Conservation (phyloP, 257 asterid species). For the Solanum ahanhuiri region DNA sequence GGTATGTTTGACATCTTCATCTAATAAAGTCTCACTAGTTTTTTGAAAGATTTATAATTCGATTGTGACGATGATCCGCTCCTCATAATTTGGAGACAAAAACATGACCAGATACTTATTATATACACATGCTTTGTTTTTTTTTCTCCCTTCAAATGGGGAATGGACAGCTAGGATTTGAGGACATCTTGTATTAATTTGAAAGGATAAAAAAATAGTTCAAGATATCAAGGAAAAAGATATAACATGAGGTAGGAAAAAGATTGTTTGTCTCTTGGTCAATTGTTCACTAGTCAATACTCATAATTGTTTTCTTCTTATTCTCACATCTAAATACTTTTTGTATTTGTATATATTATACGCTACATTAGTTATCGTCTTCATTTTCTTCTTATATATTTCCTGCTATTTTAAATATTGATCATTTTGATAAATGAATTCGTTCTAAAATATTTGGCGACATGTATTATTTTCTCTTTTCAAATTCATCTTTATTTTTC, state of each 20-base stretch:
- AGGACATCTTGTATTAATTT: background rate
- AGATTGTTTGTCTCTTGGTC: background rate
- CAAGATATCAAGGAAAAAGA: background rate
- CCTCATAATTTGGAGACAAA: background rate
- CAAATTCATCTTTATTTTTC: background rate
- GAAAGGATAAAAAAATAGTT: background rate
- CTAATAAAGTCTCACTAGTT: background rate
- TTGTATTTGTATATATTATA: background rate
- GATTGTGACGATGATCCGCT: background rate
- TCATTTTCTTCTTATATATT: background rate
- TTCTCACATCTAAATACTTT: background rate
- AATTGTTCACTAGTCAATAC: background rate
- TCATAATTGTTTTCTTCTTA: background rate
- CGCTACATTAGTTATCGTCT: background rate
- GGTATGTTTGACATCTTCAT: background rate
- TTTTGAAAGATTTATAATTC: background rate
- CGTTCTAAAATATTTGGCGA: background rate
- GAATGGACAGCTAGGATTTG: background rate
- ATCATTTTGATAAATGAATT: background rate
- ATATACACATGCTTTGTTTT: background rate
- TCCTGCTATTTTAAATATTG: background rate
- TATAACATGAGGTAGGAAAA: background rate
- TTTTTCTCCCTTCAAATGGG: background rate
- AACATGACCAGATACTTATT: background rate
- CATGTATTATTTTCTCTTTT: background rate